Evolutionary conservation across 139 green algal species (phyloP), one percentile per base, ranked within the genome.

Genomic region (Astrephomene gubernaculifera): DNA sequence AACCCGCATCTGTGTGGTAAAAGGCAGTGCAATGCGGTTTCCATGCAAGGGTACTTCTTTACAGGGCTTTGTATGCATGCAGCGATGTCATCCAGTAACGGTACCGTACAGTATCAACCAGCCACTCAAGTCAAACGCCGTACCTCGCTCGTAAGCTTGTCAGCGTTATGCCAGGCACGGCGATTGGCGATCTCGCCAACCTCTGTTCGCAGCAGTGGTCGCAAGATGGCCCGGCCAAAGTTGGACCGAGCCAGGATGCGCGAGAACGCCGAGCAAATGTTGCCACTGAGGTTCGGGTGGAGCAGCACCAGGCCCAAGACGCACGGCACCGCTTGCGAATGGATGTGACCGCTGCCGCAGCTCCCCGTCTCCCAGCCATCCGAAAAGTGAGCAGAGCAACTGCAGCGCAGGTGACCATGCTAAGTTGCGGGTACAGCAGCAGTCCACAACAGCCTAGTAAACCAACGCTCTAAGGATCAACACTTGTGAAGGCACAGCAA

Each of bases 161-260:
- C 68, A 0, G 90, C 45, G 78, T 94, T 86, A 57, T 91, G 71
- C 94, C 94, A 98, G 0, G 94, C 92, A 0, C 94, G 90, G 49
- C 90, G 84, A 85, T 96, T 96, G 61, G 85, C 71, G 36, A 95
- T 87, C 86, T 95, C 91, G 38, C 88, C 95, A 27, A 96, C 71
- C 90, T 98, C 93, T 1, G 79, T 90, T 3, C 94, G 82, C 88
- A 97, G 84, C 86, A 98, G 90, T 41, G 89, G 90, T 36, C 93
- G 87, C 71, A 98, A 90, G 57, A 97, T 92, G 49, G 87, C 87
- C 29, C 95, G 73, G 4, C 93, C 94, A 41, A 98, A 81, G 67
- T 87, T 89, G 67, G 89, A 90, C 45, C 67, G 43, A 8, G 84
- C 90, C 60, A 96, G 86, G 71, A 96, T 74, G 7, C 90, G 89